A percentile compares a stretch with the other conserved stretches of the same genome.
These are phyloP conservation scores for Pythium dissotocum DNA, from an alignment of 352 stramenopile genomes.

Conservation along the genomic window DNA sequence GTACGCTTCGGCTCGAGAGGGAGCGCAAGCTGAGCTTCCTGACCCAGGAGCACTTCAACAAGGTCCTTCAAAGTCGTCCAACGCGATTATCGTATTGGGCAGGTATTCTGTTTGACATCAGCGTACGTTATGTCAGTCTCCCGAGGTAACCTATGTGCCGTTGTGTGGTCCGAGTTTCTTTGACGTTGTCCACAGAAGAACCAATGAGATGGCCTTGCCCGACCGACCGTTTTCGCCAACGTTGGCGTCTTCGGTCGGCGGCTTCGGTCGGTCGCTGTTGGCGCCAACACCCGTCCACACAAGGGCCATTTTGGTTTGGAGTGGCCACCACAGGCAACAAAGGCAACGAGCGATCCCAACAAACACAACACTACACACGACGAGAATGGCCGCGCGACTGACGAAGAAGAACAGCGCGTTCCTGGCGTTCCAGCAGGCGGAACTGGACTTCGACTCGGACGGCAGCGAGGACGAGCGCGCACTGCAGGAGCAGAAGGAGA, in stretches of 20 bases:
- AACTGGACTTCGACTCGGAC: conserved; percentile 46
- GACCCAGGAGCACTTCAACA: no score
- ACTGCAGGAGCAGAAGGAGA: conserved; percentile 48
- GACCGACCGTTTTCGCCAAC: conserved; percentile 13
- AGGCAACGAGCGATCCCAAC: neutral
- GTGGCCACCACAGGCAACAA: conserved; percentile 5
- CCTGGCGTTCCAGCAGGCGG: conserved; percentile 58
- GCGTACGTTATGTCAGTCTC: conserved; percentile 9
- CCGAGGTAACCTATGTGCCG: conserved; percentile 13
- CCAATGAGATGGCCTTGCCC: conserved; percentile 16
- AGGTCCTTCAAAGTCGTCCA: no score
- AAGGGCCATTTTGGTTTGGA: conserved; percentile 1
- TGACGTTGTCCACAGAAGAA: conserved; percentile 11
- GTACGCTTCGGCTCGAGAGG: no score
- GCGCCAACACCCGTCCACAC: conserved; percentile 3
- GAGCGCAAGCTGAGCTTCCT: no score
- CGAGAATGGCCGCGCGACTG: conserved; percentile 18
- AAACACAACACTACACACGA: neutral
- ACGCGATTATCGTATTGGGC: no score
- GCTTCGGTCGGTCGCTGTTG: conserved; percentile 13
- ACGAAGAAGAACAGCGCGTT: conserved; percentile 75
- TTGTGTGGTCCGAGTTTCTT: conserved; percentile 18
- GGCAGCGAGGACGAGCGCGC: conserved; percentile 54
- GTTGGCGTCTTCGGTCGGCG: conserved; percentile 16
- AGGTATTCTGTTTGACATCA: no score